These are phyloP conservation scores for Chloropicon primus DNA, from an alignment of 139 green algal genomes.

Conservation along the genomic window DNA sequence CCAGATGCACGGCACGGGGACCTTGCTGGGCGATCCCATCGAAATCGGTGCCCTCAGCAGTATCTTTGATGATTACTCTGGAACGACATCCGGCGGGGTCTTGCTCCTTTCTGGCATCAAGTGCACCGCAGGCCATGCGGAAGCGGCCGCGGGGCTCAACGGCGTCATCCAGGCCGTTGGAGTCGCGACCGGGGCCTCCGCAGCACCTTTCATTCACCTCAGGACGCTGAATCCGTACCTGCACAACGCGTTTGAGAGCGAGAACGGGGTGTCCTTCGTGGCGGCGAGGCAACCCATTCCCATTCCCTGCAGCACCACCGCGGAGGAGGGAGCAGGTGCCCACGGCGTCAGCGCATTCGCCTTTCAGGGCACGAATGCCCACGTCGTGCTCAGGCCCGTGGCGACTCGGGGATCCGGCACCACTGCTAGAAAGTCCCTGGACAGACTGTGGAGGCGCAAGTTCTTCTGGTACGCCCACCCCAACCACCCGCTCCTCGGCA, in stretches of 20 bases:
- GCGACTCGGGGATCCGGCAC: neutral
- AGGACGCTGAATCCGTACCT: neutral
- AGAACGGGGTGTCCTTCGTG: neutral
- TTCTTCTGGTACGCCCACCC: neutral
- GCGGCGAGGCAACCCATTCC: neutral
- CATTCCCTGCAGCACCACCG: neutral
- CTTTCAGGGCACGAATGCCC: slow-evolving; percentile 65
- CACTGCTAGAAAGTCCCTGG: neutral
- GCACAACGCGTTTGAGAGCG: neutral
- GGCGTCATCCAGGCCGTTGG: neutral
- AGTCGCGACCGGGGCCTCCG: neutral
- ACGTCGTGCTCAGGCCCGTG: slow-evolving; percentile 30
- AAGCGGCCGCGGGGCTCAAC: neutral
- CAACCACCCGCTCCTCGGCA: neutral
- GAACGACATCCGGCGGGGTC: neutral
- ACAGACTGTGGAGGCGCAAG: neutral
- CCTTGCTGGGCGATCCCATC: slow-evolving; percentile 68
- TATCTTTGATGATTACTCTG: neutral
- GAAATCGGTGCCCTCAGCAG: slow-evolving; percentile 46
- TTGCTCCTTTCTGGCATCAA: neutral
- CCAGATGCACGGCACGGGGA: slow-evolving; percentile 45
- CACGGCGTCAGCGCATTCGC: slow-evolving; percentile 62
- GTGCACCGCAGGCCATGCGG: neutral
- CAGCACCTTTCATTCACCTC: neutral
- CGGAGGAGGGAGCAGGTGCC: too few relatives aligned